Evolutionary conservation across 2,329 filamentous ascomycete genomes (phyloP).

Genomic region (Pseudocercospora ulei): DNA sequence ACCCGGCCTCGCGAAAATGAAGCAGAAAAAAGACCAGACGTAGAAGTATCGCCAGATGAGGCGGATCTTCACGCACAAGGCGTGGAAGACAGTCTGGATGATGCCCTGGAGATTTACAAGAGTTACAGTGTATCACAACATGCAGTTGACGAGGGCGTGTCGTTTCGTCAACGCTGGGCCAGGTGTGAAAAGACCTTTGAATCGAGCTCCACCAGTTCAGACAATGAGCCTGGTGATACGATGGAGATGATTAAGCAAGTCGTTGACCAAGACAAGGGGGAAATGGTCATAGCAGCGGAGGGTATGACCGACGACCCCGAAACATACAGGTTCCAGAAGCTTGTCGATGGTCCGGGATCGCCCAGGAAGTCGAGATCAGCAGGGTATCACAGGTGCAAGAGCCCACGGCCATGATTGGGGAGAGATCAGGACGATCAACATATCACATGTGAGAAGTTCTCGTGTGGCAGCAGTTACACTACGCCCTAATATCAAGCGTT

Average conservation of each 20-base stretch:
- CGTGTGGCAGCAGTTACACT: no score
- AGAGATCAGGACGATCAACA: no score
- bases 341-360: constrained; percentile 3
- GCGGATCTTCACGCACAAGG: no score
- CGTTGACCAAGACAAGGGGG: no score
- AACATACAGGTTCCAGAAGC: not conserved
- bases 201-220: not conserved
- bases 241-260: no score
- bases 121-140: constrained; percentile 15
- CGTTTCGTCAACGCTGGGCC: not conserved
- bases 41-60: not conserved
- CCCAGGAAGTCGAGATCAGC: constrained; percentile 4
- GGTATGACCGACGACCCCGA: no score
- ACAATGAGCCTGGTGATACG: constrained; percentile 1
- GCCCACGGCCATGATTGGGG: not conserved
- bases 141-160: not conserved
- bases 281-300: no score
- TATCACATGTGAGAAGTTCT: no score
- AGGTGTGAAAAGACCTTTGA: not conserved
- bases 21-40: no score
- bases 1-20: no score
- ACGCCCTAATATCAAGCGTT: no score
- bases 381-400: constrained; percentile 1
- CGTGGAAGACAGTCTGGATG: constrained; percentile 14
- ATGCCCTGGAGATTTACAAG: constrained; percentile 14